A percentile compares a stretch with the other conserved stretches of the same genome.
Evolutionary conservation across 768 basidiomycete species (phyloP).

Genomic region (Phaffia australis): DNA sequence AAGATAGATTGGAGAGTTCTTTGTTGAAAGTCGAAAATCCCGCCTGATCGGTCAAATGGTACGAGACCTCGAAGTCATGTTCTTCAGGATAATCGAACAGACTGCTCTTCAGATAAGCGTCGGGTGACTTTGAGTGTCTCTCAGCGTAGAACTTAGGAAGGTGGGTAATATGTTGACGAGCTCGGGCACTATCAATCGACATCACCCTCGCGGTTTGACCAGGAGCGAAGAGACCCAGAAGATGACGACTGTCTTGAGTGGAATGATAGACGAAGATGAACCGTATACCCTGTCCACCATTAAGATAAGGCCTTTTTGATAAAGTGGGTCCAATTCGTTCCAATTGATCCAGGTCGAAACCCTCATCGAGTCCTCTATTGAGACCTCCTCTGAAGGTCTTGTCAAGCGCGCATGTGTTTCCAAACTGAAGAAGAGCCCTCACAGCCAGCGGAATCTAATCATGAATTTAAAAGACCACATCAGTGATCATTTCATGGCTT

Average conservation of each 20-base stretch:
- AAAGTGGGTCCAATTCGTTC: constrained; percentile 52
- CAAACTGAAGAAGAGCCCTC: constrained; percentile 70
- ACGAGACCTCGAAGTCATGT: constrained; percentile 46
- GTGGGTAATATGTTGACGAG: constrained; percentile 66
- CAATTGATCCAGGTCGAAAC: constrained; percentile 73
- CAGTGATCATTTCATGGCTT: not conserved
- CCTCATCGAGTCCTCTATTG: constrained; percentile 66
- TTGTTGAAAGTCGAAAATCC: constrained; percentile 80
- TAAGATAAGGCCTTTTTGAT: constrained; percentile 59
- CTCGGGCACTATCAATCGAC: constrained; percentile 80
- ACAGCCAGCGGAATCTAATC: constrained; percentile 66
- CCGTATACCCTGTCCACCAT: constrained; percentile 56
- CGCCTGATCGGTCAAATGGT: constrained; percentile 64
- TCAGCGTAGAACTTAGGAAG: constrained; percentile 65
- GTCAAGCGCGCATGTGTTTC: constrained; percentile 64
- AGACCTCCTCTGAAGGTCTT: constrained; percentile 56
- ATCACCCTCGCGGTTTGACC: constrained; percentile 59
- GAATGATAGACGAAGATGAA: constrained; percentile 85
- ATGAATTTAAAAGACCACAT: not conserved
- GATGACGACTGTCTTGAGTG: constrained; percentile 61
- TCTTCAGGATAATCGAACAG: constrained; percentile 52
- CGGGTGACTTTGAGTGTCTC: constrained; percentile 37
- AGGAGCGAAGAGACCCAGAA: constrained; percentile 79
- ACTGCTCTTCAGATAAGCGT: constrained; percentile 26
- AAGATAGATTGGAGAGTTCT: constrained; percentile 66